Conservation (phyloP, 1,139 yeast genomes). For the Hansenula sp. region DNA sequence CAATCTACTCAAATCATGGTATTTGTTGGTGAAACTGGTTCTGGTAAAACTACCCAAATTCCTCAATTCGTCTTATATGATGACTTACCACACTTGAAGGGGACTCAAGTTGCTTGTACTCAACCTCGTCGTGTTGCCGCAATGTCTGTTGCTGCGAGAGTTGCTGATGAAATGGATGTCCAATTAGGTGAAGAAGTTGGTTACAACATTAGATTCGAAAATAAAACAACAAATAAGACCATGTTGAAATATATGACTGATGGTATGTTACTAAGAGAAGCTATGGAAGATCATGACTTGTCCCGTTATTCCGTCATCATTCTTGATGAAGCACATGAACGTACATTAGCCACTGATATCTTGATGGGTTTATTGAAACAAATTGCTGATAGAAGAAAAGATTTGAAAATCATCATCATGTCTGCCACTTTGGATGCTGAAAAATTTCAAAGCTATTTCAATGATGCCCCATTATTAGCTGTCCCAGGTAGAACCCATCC, state of each 20-base stretch:
- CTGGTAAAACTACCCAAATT: constrained; percentile 96
- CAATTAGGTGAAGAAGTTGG: constrained; percentile 90
- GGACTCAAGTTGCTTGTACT: constrained; percentile 89
- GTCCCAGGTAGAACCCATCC: constrained; percentile 99
- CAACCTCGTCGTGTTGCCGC: constrained; percentile 99
- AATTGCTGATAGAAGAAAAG: constrained; percentile 75
- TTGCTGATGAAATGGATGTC: constrained; percentile 95
- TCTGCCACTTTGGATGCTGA: constrained; percentile 98
- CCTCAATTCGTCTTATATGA: constrained; percentile 94
- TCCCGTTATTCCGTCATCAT: constrained; percentile 83
- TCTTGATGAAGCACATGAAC: constrained; percentile 97
- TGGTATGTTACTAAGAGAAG: constrained; percentile 96
- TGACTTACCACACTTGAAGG: constrained; percentile 79
- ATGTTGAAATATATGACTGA: constrained; percentile 95
- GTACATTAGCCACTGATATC: constrained; percentile 95
- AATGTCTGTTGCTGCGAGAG: constrained; percentile 95
- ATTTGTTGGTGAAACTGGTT: constrained; percentile 98
- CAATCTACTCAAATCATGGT: constrained; percentile 94
- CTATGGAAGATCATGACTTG: constrained; percentile 92
- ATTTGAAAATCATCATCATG: constrained; percentile 89
- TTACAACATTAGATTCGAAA: constrained; percentile 89
- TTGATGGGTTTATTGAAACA: constrained; percentile 92
- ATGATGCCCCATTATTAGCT: constrained; percentile 88
- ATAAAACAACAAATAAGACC: constrained; percentile 76
- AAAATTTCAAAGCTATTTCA: constrained; percentile 86